Base-by-base conservation (phyloP, 163 green algal genomes). In the Chlamydomonas reinhardtii region DNA sequence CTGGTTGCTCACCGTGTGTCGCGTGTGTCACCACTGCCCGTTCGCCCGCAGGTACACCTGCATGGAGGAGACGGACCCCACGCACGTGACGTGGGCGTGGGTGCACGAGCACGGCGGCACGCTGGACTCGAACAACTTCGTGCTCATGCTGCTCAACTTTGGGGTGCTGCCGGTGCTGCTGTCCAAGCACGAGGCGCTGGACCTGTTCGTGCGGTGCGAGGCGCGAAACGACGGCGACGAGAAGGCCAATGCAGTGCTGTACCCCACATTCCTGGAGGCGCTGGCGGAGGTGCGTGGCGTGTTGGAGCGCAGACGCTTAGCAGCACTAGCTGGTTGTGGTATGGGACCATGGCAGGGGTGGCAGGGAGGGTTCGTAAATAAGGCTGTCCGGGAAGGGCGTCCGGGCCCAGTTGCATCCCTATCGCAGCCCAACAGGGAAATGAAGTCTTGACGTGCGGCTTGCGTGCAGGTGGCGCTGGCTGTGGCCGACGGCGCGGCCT, bases 131-230 rank as follows among this genome's bases (percentile, higher is more conserved):
- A 66, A 25, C 78, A 32, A 81, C 32, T 84, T 87, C 31, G 74
- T 88, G 71, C 78, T 90, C 20, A 71, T 84, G 69, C 65, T 90
- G 79, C 86, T 90, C 79, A 90, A 90, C 73, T 90, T 88, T 25
- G 39, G 65, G 2, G 86, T 90, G 54, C 54, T 81, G 74, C 74
- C 84, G 31, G 79, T 83, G 39, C 85, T 87, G 64, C 62, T 87
- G 19, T 79, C 85, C 78, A 90, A 90, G 56, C 35, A 66, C 64
- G 35, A 72, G 22, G 79, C 86, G 37, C 73, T 84, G 20, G 79
- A 87, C 54, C 48, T 85, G 4, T 84, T 88, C 37, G 25, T 75
- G 11, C 43, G 43, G 43, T 85, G 74, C 54, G 71, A 87, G 77
- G 76, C 59, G 2, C 35, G 37, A 14, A 73, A 86, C 35, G 62